Base-by-base conservation (phyloP, 805 yeast genomes). In the Sugiyamaella floridensis region DNA sequence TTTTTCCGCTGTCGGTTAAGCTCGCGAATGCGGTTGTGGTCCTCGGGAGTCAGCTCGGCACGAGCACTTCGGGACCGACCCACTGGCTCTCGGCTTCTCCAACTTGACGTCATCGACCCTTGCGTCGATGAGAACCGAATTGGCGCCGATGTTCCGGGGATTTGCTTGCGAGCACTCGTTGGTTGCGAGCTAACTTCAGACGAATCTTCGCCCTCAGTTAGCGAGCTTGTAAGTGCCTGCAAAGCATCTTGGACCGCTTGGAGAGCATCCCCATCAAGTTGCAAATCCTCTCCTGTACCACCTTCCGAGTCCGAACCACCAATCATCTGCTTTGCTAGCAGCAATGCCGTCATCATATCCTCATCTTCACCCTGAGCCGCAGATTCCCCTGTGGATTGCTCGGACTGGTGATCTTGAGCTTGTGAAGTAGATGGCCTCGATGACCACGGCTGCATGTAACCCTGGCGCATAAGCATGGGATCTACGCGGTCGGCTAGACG, bases 1-100 rank as follows among this genome's bases (percentile, higher is more conserved):
- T 85, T 83, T 70, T 88, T 88, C 18, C 96, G 72, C 50, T 82
- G 86, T 47, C 95, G 72, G 62, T 88, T 88, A 47, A 82, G 90
- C 22, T 76, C 60, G 47, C 89, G 70, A 10, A 82, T 72, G 55
- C 80, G 76, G 60, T 83, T 88, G 55, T 76, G 76, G 46, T 72
- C 74, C 43, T 62, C 69, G 15, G 65, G 66, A 1, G 69, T 58
- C 9, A 61, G 53, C 22, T 44, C 57, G 19, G 32, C 43, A 8
- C 48, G 40, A n/a, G 18, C n/a, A 14, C 37, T 11, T 32, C 37
- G 12, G 4, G 37, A 32, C 8, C 37, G 37, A 14, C 37, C 37
- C 37, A 14, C n/a, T 11, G 37, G n/a, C n/a, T 32, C 37, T 2
- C 37, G 37, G n/a, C 37, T 32, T 10, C 37, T 10, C 37, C 37